Base-by-base conservation (phyloP, 2,329 filamentous ascomycete genomes). In the Rhexocercosporidium sp. region DNA sequence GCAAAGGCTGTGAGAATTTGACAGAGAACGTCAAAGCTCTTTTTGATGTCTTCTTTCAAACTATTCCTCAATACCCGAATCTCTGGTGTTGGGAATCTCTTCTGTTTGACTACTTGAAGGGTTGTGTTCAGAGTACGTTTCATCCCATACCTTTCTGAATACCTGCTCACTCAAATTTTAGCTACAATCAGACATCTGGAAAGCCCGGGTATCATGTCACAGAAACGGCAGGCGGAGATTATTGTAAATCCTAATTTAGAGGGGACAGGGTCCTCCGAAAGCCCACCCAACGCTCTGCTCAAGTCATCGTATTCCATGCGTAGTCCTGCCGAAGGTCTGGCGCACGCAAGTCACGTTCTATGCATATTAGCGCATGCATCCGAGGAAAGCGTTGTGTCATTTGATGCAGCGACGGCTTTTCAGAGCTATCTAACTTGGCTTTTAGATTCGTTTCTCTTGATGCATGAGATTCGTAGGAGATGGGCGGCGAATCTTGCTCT, bases 11-110 rank as follows among this genome's bases (percentile, higher is more conserved):
- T 67, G 72, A 82, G 39, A 80, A 81, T 18, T 76, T 90, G 14
- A 80, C 80, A 11, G 77, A 80, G 20, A 82, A 83, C 12, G 84
- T 90, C n/a, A 82, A 86, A 70, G 78, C 78, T 3, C 83, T 90
- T 66, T 81, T 88, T 61, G 78, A 80, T 59, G 82, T 83, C 54
- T 72, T 86, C 5, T 80, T 87, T 70, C 76, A 82, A 29, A 77
- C 81, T 9, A 77, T 84, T 29, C 79, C 81, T 59, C 79, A 81
- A 62, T 79, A 80, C 3, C 80, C 81, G 22, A 76, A 74, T 22
- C 73, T 89, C 20, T 88, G 86, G 86, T 76, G 80, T 9, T 67
- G 85, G 39, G 79, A 79, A 9, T 77, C 81, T 3, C 75, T 77
- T 7, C 78, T 84, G 29, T 76, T 86, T 66, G 72, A 78, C 18